Conservation (phyloP, 1,284 basidiomycete genomes). For the Psilocybe mexicana region DNA sequence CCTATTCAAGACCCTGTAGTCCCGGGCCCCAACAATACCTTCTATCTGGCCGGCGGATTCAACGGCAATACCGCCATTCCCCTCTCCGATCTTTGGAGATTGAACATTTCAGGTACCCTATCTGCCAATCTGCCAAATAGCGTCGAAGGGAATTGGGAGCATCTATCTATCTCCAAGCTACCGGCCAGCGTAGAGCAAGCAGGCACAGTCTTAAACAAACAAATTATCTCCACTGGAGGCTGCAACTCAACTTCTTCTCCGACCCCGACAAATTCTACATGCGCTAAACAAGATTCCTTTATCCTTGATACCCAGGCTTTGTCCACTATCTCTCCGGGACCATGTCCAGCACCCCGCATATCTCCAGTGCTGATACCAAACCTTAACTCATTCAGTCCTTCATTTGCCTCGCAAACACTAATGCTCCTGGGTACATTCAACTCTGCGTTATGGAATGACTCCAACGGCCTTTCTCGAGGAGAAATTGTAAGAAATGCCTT, state of each 20-base stretch:
- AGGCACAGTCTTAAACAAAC: constrained; percentile 53
- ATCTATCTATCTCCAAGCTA: constrained; percentile 38
- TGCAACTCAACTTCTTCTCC: constrained; percentile 45
- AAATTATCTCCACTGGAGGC: constrained; percentile 60
- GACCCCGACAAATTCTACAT: constrained; percentile 41
- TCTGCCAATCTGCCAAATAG: constrained; percentile 61
- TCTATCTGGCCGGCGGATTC: constrained; percentile 69
- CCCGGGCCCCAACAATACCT: constrained; percentile 61
- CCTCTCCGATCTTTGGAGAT: constrained; percentile 66
- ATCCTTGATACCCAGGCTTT: constrained; percentile 48
- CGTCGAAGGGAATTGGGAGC: constrained; percentile 60
- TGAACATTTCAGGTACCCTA: constrained; percentile 66
- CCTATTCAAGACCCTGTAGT: constrained; percentile 43
- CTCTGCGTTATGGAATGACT: constrained; percentile 64
- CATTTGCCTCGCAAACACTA: constrained; percentile 64
- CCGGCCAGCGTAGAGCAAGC: constrained; percentile 48
- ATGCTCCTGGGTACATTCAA: constrained; percentile 69
- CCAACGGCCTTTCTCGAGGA: constrained; percentile 54
- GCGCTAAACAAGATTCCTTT: constrained; percentile 57
- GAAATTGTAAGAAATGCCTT: constrained; percentile 61
- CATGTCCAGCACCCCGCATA: constrained; percentile 72
- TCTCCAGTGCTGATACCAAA: constrained; percentile 64
- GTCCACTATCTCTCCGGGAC: constrained; percentile 37
- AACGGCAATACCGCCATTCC: constrained; percentile 46
- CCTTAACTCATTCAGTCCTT: constrained; percentile 52